Base-by-base conservation (phyloP, 495 filamentous ascomycete genomes). In the Penicillium canariense region DNA sequence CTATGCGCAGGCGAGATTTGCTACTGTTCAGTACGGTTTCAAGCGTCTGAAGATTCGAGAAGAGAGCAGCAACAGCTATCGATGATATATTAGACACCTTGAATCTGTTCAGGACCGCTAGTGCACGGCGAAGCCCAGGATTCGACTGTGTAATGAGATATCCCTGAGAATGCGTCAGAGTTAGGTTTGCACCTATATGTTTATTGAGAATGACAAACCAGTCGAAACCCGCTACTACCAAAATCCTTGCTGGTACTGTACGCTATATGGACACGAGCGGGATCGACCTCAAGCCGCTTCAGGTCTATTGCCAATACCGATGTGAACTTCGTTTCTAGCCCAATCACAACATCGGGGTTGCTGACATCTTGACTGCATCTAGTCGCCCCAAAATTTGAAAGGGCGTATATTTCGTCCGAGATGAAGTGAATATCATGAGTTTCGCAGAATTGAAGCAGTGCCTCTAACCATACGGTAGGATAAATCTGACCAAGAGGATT, bases 181-280 rank as follows among this genome's bases (percentile, higher is more conserved):
- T 8, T 38, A 8, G n/a, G 34, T 18, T 8, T 38, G 5, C 15
- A 18, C 34, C 1, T 9, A 8, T 18, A 9, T 18, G 18, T 8
- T 38, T 7, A 8, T 38, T 17, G 5, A 45, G n/a, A 15, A 26
- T 8, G 27, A 34, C 30, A 6, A n/a, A 52, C 49, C 23, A 52
- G 23, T 22, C 49, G 49, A 28, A 52, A 2, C 7, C 49, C 49
- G 17, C 36, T 52, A 27, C 49, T 28, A 18, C 49, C 49, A 0
- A 52, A 25, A 42, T 52, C 49, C 38, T 52, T 52, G 49, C 49
- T 52, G 15, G 43, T 28, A 20, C 49, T 52, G 49, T 52, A 52
- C 12, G 25, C 26, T 28, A 52, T 15, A 32, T 52, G 49, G 31
- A 50, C 32, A 35, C 32, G 47, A 50, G 30, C 47, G 5, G n/a